Base-by-base conservation (phyloP, 208 protist species). In the Phytomonas sp. region DNA sequence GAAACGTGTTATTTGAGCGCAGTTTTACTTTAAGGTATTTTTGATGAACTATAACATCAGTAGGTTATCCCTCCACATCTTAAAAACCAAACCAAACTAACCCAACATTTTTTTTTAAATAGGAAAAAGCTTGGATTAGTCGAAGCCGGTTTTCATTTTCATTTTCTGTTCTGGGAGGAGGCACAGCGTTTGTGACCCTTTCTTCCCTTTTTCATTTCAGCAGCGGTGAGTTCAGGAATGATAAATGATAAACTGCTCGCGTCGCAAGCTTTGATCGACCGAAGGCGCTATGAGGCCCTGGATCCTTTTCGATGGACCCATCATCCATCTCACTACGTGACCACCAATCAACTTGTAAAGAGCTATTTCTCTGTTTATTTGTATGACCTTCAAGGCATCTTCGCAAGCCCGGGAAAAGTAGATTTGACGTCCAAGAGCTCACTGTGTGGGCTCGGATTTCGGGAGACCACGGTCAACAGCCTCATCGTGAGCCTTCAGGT, bases 401-500 rank as follows among this genome's bases (percentile, higher is more conserved):
- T 49, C 40, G 14, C 3, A 16, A 16, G 7, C 30, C 64, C 12
- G 12, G 40, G 12, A 19, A 49, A 19, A 19, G 12, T 10, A 49
- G 40, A 23, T 49, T 2, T 16, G 40, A 49, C 3, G 14, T 10
- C 10, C 12, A 12, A 49, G 40, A 12, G 10, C 12, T 4, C 40
- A 19, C 40, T 23, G 12, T 23, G 12, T 19, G 40, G 14, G 3
- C 14, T 49, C 40, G 40, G 8, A 37, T 37, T 4, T 19, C 40
- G 3, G 19, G 14, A 10, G 40, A 49, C 40, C 40, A 4, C 40
- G 14, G 14, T 19, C 40, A 12, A 49, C 12, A 49, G 40, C 40
- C 40, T 49, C 14, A 19, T 76, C 32, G 63, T 92, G 6, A 87
- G 79, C 0, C 69, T 78, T n/a, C 83, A 87, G 75, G 74, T 92